Evolutionary conservation across 192 early-diverging fungal species (phyloP), one percentile per base, ranked within the genome.

Genomic region (Coemansia sp.): DNA sequence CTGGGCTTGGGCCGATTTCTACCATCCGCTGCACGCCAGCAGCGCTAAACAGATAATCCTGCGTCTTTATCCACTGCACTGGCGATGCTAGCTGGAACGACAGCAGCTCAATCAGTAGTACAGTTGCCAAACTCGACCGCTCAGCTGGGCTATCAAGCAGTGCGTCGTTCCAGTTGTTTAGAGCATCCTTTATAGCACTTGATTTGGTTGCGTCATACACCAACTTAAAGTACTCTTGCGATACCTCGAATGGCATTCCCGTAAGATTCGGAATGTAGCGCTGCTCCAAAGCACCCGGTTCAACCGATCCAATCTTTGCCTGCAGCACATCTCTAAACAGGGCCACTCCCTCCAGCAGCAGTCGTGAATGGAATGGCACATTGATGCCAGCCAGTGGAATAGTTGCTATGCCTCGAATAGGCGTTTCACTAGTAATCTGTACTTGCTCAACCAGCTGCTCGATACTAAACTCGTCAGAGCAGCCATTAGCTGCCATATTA

Each of bases 221-320:
- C 41, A 75, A 66, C 55, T 87, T 80, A 66, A 96, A 84, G 82
- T 96, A 98, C 15, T 74, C 73, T 76, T 87, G 88, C 29, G 84
- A 78, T 32, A 92, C 82, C 53, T 85, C 86, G 85, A 98, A 96
- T 37, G 96, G 94, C 71, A 86, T 64, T 29, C 92, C 94, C 47
- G 93, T 95, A 70, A 98, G 83, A 78, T 98, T 98, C 41, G 96
- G 96, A 75, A 98, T 94, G 72, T 96, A 98, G 67, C 89, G 90
- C 50, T 78, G 85, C 53, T 81, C 68, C 32, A 98, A 84, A 14
- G 83, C 73, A 27, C 72, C 68, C 10, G 91, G 79, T 58, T 83
- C 87, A 27, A 84, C 82, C 12, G 86, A 74, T 53, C 87, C 83
- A 61, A 94, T 84, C 73, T 89, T 91, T 70, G 86, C 87, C 51